Conservation (phyloP, 805 yeast species). For the Monosporozyma servazzii region DNA sequence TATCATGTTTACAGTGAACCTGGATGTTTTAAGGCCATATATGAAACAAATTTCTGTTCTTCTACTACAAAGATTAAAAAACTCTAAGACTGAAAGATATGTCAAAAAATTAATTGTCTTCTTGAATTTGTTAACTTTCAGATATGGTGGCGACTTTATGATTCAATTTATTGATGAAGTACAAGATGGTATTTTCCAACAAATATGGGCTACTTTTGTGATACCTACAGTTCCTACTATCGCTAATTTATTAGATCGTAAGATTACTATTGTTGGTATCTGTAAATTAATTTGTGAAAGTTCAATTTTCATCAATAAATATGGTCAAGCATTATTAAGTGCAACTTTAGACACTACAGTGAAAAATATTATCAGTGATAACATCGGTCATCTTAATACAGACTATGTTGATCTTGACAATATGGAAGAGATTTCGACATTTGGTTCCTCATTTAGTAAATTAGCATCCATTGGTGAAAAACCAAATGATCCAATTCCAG, state of each 20-base stretch:
- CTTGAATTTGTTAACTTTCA: conserved; percentile 43
- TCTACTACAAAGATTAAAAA: conserved; percentile 70
- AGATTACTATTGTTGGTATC: conserved; percentile 44
- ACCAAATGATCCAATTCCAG: conserved; percentile 63
- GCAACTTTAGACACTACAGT: conserved; percentile 38
- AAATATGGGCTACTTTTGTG: conserved; percentile 34
- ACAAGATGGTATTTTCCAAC: conserved; percentile 52
- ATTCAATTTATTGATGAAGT: conserved; percentile 62
- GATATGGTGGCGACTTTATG: conserved; percentile 42
- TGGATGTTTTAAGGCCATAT: conserved; percentile 41
- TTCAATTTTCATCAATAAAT: conserved; percentile 32
- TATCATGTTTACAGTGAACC: conserved; percentile 51
- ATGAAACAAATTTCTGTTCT: conserved; percentile 67
- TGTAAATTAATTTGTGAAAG: conserved; percentile 36
- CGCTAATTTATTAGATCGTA: conserved; percentile 47
- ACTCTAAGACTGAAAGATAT: conserved; percentile 72
- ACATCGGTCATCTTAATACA: conserved; percentile 31
- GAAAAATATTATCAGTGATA: conserved; percentile 30
- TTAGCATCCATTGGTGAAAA: conserved; percentile 52
- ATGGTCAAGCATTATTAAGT: conserved; percentile 32
- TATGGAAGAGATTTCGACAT: conserved; percentile 64
- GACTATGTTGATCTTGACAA: conserved; percentile 38
- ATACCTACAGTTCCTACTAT: conserved; percentile 36
- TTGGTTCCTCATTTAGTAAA: conserved; percentile 79
- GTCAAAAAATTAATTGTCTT: conserved; percentile 63